These are phyloP conservation scores for Alternaria novae-zelandiae DNA, from an alignment of 2,329 filamentous ascomycete genomes.

Conservation along the genomic window DNA sequence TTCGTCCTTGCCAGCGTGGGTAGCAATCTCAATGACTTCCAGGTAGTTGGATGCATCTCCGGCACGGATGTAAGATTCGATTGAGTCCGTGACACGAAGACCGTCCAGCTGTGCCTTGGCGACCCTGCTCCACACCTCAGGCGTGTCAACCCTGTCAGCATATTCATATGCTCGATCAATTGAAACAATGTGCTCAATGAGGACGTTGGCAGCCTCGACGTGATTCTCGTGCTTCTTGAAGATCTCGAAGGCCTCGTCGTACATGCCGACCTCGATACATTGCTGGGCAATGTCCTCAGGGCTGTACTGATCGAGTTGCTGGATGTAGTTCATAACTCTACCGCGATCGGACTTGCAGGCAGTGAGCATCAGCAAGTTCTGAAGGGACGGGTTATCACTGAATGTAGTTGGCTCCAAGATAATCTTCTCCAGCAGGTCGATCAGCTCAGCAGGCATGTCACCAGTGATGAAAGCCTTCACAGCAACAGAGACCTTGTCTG, in stretches of 20 bases:
- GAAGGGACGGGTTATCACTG: slow-evolving; percentile 94
- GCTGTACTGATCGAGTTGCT: slow-evolving; percentile 86
- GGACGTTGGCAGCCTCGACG: slow-evolving; percentile 82
- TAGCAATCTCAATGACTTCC: slow-evolving; percentile 96
- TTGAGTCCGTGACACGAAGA: slow-evolving; percentile 87
- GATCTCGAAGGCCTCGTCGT: slow-evolving; percentile 97
- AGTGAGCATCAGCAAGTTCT: slow-evolving; percentile 95
- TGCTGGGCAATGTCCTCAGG: slow-evolving; percentile 91
- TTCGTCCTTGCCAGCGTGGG: slow-evolving; percentile 95
- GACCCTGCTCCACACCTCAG: slow-evolving; percentile 98
- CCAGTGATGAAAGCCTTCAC: slow-evolving; percentile 91
- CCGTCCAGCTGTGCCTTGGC: slow-evolving; percentile 98
- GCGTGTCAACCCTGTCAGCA: slow-evolving; percentile 89
- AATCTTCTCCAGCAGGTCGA: slow-evolving; percentile 98
- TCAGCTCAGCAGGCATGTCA: slow-evolving; percentile 90
- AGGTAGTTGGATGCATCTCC: slow-evolving; percentile 89
- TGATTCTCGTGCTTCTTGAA: slow-evolving; percentile 98
- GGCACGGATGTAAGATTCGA: slow-evolving; percentile 97
- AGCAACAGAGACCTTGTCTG: slow-evolving; percentile 91
- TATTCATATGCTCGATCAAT: slow-evolving; percentile 97
- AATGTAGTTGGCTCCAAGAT: slow-evolving; percentile 99
- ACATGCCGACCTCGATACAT: slow-evolving; percentile 92
- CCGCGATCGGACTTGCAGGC: slow-evolving; percentile 96
- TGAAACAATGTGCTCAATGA: slow-evolving; percentile 96
- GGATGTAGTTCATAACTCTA: slow-evolving; percentile 94